Conservation (phyloP, 2,329 filamentous ascomycete genomes). For the Beauveria sp. region DNA sequence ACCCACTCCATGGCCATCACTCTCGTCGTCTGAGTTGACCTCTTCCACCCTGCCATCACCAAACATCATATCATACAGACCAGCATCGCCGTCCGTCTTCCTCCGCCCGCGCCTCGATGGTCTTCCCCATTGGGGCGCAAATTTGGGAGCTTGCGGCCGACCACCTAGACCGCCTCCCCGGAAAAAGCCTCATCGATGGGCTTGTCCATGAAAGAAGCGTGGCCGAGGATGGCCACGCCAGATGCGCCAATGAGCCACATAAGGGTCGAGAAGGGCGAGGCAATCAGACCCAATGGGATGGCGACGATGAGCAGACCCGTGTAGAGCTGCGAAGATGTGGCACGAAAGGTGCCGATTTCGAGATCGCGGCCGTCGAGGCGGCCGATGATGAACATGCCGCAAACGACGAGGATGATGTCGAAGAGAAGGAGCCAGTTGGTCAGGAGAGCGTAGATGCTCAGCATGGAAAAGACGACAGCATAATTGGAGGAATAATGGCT, state of each 20-base stretch:
- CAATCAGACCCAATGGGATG: constrained; percentile 76
- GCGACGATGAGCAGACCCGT: constrained; percentile 77
- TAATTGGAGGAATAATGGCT: constrained; percentile 99
- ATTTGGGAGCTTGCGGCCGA: constrained; percentile 99
- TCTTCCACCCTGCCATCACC: constrained; percentile 51
- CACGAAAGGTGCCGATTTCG: constrained; percentile 72
- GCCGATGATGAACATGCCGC: constrained; percentile 84
- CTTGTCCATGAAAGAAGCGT: constrained; percentile 94
- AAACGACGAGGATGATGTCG: constrained; percentile 80
- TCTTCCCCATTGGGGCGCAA: constrained; percentile 98
- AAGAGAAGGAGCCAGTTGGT: constrained; percentile 84
- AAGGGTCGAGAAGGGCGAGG: constrained; percentile 75
- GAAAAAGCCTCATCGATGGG: constrained; percentile 99
- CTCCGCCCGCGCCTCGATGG: constrained; percentile 82
- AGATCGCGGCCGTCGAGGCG: constrained; percentile 85
- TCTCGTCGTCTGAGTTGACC: constrained; percentile 53
- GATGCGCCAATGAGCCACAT: constrained; percentile 96
- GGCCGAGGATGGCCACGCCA: constrained; percentile 87
- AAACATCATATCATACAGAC: constrained; percentile 30
- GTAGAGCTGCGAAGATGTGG: constrained; percentile 89
- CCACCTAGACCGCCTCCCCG: constrained; percentile 99
- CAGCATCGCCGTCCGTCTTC: constrained; percentile 44
- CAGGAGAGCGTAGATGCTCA: constrained; percentile 90
- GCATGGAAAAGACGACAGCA: constrained; percentile 85
- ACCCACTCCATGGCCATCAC: constrained; percentile 48